Conservation (phyloP, 495 filamentous ascomycete species). For the Aeminium ludgeri region DNA sequence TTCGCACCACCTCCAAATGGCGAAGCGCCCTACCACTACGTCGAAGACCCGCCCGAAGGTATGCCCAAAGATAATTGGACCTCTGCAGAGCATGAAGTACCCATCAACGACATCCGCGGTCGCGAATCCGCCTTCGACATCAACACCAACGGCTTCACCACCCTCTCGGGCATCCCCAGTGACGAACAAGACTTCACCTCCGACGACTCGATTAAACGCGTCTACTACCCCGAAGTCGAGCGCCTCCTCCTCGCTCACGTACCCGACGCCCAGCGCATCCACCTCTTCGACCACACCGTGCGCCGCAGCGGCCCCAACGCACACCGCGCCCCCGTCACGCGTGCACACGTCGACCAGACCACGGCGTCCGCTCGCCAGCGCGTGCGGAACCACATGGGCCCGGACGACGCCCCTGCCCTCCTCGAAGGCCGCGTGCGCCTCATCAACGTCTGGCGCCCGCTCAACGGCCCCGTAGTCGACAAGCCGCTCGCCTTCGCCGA, state of each 20-base stretch:
- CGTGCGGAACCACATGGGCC: constrained; percentile 44
- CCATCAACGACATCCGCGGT: constrained; percentile 50
- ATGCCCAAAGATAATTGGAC: constrained; percentile 45
- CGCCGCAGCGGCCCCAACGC: constrained; percentile 40
- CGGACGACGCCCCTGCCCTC: constrained; percentile 36
- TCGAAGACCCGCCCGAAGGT: constrained; percentile 44
- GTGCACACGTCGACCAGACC: constrained; percentile 78
- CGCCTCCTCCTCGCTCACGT: constrained; percentile 42
- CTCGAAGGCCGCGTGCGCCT: constrained; percentile 54
- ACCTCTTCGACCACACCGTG: constrained; percentile 87
- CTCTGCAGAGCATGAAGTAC: constrained; percentile 28
- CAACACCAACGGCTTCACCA: constrained; percentile 54
- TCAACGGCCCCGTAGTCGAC: constrained; percentile 55
- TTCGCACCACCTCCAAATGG: constrained; percentile 47
- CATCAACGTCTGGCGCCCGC: constrained; percentile 74
- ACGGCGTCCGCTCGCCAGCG: constrained; percentile 41
- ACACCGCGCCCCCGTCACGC: constrained; percentile 43
- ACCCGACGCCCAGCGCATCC: constrained; percentile 42
- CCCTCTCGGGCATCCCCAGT: constrained; percentile 34
- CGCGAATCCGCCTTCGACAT: constrained; percentile 44
- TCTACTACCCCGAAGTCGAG: constrained; percentile 77
- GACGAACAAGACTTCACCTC: constrained; percentile 42
- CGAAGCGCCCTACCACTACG: constrained; percentile 49
- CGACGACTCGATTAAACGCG: constrained; percentile 41
- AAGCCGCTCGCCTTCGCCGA: constrained; percentile 57